Evolutionary conservation across 164 flowering plant genomes (phyloP).

Genomic region (Saururus chinensis): DNA sequence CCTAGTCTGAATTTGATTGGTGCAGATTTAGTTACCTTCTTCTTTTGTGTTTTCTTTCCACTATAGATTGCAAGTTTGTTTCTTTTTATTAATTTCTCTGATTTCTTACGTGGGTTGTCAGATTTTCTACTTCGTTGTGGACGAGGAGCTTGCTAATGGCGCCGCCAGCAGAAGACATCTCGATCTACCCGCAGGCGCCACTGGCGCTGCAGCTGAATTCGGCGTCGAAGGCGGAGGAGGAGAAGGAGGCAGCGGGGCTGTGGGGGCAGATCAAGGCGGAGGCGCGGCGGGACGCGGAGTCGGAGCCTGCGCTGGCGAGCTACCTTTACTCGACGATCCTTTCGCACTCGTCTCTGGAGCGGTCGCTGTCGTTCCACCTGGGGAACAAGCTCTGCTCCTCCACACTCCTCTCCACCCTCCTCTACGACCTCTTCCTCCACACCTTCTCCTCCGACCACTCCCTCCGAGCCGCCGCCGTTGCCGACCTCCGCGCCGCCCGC

Average conservation of each 20-base stretch:
- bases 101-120: no score
- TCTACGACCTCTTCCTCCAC: conserved; percentile 38
- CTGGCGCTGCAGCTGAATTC: no score
- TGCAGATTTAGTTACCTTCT: no score
- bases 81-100: no score
- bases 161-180: not conserved
- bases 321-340: conserved; percentile 34
- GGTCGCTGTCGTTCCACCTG: conserved; percentile 43
- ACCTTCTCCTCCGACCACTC: conserved; percentile 24
- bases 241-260: not conserved
- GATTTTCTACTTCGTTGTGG: not conserved
- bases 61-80: not conserved
- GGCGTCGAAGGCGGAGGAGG: not conserved
- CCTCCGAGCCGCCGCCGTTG: conserved; percentile 26
- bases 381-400: conserved; percentile 33
- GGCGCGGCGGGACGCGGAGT: conserved; percentile 30
- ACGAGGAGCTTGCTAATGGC: no score
- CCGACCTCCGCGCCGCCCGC: conserved; percentile 49
- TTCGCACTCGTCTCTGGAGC: conserved; percentile 36
- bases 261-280: conserved; percentile 13
- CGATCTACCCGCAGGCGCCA: not conserved
- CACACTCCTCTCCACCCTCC: conserved; percentile 24
- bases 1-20: no score
- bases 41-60: no score
- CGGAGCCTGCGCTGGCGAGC: conserved; percentile 45